Percentiles rank a stretch among this genome's conserved stretches.
phyloP scores from a whole-genome alignment of 768 basidiomycete species.

The Termitomyces sp. region DNA sequence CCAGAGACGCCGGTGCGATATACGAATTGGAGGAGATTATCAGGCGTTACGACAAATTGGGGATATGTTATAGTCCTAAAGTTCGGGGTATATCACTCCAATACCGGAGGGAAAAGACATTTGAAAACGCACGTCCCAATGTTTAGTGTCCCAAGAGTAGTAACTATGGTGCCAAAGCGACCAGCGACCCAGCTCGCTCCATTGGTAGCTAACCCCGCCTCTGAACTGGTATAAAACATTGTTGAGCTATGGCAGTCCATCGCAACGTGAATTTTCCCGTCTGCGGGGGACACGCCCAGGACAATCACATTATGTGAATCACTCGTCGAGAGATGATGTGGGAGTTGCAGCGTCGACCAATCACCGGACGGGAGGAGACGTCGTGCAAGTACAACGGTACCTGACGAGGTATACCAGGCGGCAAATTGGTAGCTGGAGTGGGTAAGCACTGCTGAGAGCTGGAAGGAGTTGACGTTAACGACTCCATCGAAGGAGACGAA shows the following conservation, averaged over 20 bases:
- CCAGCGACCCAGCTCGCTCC: slow-evolving; percentile 39
- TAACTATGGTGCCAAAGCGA: slow-evolving; percentile 35
- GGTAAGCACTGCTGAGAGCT: slow-evolving; percentile 36
- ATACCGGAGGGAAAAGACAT: neutral
- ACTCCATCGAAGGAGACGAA: slow-evolving; percentile 43
- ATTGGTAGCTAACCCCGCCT: slow-evolving; percentile 33
- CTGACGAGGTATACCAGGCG: slow-evolving; percentile 41
- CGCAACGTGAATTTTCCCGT: slow-evolving; percentile 42
- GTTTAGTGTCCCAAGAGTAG: slow-evolving; percentile 34
- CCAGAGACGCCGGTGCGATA: slow-evolving; percentile 44
- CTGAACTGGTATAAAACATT: slow-evolving; percentile 38
- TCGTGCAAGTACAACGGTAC: slow-evolving; percentile 34
- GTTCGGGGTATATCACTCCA: neutral
- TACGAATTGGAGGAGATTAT: slow-evolving; percentile 43
- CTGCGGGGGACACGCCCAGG: slow-evolving; percentile 38
- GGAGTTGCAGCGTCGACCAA: slow-evolving; percentile 39
- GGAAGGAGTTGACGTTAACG: slow-evolving; percentile 44
- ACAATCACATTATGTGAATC: slow-evolving; percentile 43
- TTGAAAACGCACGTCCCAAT: slow-evolving; percentile 32
- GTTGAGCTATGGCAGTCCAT: slow-evolving; percentile 42
- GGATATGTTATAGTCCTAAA: slow-evolving; percentile 39
- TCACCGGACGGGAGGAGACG: slow-evolving; percentile 33
- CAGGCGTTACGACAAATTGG: slow-evolving; percentile 41
- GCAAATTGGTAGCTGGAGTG: slow-evolving; percentile 36
- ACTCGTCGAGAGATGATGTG: slow-evolving; percentile 33